Conservation (phyloP, 768 basidiomycete species). For the Mycena metata region DNA sequence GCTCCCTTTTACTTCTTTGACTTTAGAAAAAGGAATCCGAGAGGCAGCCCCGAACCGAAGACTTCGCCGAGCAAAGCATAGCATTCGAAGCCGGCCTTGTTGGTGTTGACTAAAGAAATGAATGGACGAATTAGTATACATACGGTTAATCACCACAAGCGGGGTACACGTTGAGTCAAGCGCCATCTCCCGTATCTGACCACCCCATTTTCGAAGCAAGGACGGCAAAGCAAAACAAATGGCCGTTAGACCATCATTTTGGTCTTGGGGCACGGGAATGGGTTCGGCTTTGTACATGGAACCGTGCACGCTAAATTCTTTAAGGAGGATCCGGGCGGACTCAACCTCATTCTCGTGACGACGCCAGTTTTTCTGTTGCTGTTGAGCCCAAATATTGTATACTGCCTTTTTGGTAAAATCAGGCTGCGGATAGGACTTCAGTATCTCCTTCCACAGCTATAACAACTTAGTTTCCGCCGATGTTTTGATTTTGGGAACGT, state of each 20-base stretch:
- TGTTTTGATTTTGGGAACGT: not conserved
- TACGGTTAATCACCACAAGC: not conserved
- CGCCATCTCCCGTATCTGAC: conserved; percentile 37
- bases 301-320: conserved; percentile 15
- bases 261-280: conserved; percentile 21
- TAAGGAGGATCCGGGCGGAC: conserved; percentile 35
- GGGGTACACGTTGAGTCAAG: conserved; percentile 41
- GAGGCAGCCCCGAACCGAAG: not conserved
- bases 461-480: not conserved
- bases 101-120: conserved; percentile 3
- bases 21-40: not conserved
- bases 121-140: not conserved
- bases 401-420: conserved; percentile 28
- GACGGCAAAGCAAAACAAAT: conserved; percentile 27
- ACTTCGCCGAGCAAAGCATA: not conserved
- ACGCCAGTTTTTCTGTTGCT: conserved; percentile 28
- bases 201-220: conserved; percentile 33
- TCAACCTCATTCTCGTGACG: conserved; percentile 33
- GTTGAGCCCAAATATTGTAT: conserved; percentile 30
- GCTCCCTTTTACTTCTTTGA: not conserved
- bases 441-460: conserved; percentile 19
- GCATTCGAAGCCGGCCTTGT: too few species aligned
- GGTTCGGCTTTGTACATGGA: not conserved
- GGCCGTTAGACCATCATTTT: too few species aligned
- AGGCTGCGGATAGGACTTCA: conserved; percentile 13